Conservation (phyloP, 371 early-diverging fungal species). For the Saksenaea vasiformis region DNA sequence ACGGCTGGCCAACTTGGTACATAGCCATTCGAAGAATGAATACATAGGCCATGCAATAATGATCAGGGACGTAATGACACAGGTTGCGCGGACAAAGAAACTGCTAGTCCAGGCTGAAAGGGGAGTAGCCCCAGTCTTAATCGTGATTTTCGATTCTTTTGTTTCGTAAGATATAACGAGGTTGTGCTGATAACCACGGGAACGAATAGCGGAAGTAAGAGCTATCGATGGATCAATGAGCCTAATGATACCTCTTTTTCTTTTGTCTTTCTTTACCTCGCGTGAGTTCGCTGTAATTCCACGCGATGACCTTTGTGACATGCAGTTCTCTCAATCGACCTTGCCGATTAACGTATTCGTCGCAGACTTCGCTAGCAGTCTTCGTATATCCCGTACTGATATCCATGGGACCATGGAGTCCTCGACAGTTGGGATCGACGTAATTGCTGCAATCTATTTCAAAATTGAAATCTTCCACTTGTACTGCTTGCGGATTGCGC, state of each 20-base stretch:
- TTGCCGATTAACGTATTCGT: constrained; percentile 36
- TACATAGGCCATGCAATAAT: constrained; percentile 36
- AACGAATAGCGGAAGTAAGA: constrained; percentile 41
- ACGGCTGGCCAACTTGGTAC: constrained; percentile 30
- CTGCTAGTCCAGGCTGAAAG: constrained; percentile 28
- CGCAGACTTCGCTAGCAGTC: constrained; percentile 37
- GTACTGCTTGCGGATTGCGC: constrained; percentile 22
- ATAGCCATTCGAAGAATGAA: background rate
- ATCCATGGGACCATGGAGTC: constrained; percentile 31
- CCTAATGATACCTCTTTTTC: background rate
- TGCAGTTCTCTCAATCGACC: constrained; percentile 40
- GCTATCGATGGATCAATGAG: constrained; percentile 14
- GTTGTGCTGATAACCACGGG: constrained; percentile 33
- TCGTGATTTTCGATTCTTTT: constrained; percentile 33
- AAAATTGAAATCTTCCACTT: constrained; percentile 40
- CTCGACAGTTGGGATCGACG: constrained; percentile 27
- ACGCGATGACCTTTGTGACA: constrained; percentile 38
- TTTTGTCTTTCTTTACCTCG: constrained; percentile 17
- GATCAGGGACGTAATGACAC: constrained; percentile 41
- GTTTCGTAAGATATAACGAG: constrained; percentile 35
- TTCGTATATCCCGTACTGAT: constrained; percentile 27
- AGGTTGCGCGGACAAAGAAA: constrained; percentile 18
- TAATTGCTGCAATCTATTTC: constrained; percentile 31
- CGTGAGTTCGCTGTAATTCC: constrained; percentile 43
- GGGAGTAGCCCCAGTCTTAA: constrained; percentile 26